Evolutionary conservation across 495 filamentous ascomycete species (phyloP).

Genomic region (Lichenothelia convexa): DNA sequence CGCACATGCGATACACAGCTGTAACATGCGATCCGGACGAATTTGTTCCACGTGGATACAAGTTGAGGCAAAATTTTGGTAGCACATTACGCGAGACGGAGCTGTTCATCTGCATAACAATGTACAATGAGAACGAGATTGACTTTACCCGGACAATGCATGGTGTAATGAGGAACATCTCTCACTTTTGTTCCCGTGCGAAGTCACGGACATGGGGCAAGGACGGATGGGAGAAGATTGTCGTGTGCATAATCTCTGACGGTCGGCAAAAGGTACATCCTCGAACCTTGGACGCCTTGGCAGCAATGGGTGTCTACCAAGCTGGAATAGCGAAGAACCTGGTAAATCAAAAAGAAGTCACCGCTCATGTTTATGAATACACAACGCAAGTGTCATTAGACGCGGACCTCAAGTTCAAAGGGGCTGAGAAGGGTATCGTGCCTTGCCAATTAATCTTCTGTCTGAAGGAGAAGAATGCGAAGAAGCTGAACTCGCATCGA

Average conservation of each 20-base stretch:
- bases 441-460: conserved; percentile 98
- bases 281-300: conserved; percentile 83
- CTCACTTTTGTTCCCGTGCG: conserved; percentile 81
- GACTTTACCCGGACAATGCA: conserved; percentile 97
- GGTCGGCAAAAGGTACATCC: conserved; percentile 89
- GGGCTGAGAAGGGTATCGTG: conserved; percentile 97
- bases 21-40: conserved; percentile 97
- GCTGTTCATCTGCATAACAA: conserved; percentile 92
- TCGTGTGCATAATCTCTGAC: conserved; percentile 89
- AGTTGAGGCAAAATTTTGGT: conserved; percentile 87
- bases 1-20: conserved; percentile 99
- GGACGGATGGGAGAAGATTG: conserved; percentile 97
- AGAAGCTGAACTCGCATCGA: conserved; percentile 95
- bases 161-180: conserved; percentile 94
- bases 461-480: conserved; percentile 91
- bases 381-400: conserved; percentile 96
- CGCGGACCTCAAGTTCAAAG: conserved; percentile 91
- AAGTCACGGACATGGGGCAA: conserved; percentile 95
- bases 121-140: conserved; percentile 98
- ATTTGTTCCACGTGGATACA: conserved; percentile 73
- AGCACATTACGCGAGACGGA: conserved; percentile 83
- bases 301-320: conserved; percentile 97
- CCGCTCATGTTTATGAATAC: conserved; percentile 94
- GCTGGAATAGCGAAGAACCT: conserved; percentile 96
- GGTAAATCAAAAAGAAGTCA: conserved; percentile 74